phyloP scores from a whole-genome alignment of 129 eudicot genomes.

The Flaveria sonorensis region DNA sequence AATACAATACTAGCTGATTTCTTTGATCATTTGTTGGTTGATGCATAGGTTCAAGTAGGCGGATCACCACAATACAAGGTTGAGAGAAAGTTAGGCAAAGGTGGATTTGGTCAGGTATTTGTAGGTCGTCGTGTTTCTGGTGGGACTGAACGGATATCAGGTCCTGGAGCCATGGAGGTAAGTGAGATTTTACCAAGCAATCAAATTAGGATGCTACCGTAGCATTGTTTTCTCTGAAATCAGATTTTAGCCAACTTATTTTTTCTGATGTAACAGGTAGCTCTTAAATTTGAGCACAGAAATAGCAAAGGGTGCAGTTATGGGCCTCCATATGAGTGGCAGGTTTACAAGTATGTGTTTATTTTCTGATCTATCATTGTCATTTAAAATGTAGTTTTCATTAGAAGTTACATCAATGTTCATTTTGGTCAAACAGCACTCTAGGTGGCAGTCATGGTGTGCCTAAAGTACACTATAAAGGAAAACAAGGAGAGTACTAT shows the following conservation, averaged over 20 bases:
- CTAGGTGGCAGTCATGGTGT: conserved; percentile 89
- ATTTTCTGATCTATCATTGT: background rate
- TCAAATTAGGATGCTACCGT: conserved; percentile 29
- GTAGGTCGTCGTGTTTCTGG: conserved; percentile 70
- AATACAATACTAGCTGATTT: conserved; percentile 9
- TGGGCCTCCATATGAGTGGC: conserved; percentile 95
- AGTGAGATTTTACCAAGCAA: conserved; percentile 4
- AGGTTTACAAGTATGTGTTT: conserved; percentile 76
- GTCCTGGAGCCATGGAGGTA: conserved; percentile 79
- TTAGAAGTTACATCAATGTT: no score
- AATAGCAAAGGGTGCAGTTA: conserved; percentile 88
- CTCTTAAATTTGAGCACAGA: conserved; percentile 79
- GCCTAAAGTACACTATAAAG: conserved; percentile 84
- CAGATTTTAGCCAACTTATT: background rate
- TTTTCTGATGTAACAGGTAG: conserved; percentile 49
- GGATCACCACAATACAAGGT: conserved; percentile 74
- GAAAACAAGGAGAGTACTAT: conserved; percentile 86
- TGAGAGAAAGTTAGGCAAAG: conserved; percentile 79
- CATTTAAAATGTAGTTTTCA: background rate
- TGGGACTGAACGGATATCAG: conserved; percentile 51
- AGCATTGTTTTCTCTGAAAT: conserved; percentile 28
- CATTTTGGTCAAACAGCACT: conserved; percentile 48
- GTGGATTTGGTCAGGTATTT: conserved; percentile 87
- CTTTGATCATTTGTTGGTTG: conserved; percentile 13
- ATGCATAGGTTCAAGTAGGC: conserved; percentile 75